Conservation (phyloP, 371 early-diverging fungal genomes). For the Mortierella sp. region DNA sequence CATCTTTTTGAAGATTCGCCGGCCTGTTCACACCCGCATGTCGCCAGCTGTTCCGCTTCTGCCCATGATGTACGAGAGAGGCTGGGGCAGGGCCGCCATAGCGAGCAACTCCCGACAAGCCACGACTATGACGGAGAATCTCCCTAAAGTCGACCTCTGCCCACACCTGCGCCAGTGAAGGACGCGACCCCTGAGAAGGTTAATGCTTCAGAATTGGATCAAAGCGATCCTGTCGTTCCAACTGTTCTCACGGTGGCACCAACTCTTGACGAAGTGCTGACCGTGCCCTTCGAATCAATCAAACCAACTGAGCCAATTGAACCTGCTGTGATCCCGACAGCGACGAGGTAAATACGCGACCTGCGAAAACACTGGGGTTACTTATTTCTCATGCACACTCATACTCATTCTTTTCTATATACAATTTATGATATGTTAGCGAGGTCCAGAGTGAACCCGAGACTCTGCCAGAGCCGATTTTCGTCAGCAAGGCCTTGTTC, state of each 20-base stretch:
- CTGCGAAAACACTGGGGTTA: neutral
- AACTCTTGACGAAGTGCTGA: neutral
- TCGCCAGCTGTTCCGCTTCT: slow-evolving; percentile 16
- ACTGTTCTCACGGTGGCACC: neutral
- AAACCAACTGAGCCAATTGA: neutral
- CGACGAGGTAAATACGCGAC: neutral
- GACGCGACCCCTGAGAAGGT: neutral
- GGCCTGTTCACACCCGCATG: slow-evolving; percentile 16
- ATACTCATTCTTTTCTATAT: neutral
- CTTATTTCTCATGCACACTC: neutral
- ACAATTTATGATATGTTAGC: neutral
- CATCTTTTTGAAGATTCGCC: slow-evolving; percentile 68
- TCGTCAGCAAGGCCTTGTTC: slow-evolving; percentile 60
- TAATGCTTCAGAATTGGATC: neutral
- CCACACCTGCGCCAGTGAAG: neutral
- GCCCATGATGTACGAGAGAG: slow-evolving; percentile 42
- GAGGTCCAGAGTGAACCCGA: neutral
- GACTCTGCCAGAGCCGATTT: neutral
- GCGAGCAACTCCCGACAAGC: slow-evolving; percentile 15
- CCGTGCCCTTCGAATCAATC: neutral
- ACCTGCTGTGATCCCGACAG: neutral
- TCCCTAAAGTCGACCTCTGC: neutral
- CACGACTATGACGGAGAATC: neutral
- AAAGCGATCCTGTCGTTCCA: neutral
- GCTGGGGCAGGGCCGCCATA: slow-evolving; percentile 24